Conservation (phyloP, 2,329 filamentous ascomycete species). For the Zymoseptoria crescenta region DNA sequence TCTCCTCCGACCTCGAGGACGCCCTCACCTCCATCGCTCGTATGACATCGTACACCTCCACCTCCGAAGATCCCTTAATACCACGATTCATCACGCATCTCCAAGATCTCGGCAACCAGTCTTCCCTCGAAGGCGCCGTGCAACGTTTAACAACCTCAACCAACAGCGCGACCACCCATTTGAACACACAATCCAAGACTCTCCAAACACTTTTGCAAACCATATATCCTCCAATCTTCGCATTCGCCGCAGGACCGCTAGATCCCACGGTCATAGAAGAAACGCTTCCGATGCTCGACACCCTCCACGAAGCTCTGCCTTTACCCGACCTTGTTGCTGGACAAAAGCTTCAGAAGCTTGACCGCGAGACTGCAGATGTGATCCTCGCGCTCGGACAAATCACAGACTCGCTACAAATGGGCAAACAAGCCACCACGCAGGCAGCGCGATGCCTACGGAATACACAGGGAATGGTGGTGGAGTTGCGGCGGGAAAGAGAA, state of each 20-base stretch:
- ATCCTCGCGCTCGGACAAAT: conserved; percentile 76
- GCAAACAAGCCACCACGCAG: conserved; percentile 74
- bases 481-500: conserved; percentile 77
- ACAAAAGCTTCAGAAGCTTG: conserved; percentile 59
- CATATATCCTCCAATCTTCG: conserved; percentile 53
- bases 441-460: conserved; percentile 72
- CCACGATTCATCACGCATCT: conserved; percentile 25
- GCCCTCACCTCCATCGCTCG: conserved; percentile 27
- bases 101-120: conserved; percentile 30
- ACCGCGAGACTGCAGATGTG: conserved; percentile 59
- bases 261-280: conserved; percentile 60
- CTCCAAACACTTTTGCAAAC: conserved; percentile 63
- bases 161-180: conserved; percentile 56
- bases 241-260: conserved; percentile 50
- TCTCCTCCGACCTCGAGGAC: conserved; percentile 36
- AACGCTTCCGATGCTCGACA: conserved; percentile 59
- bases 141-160: conserved; percentile 29
- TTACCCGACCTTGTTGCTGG: conserved; percentile 57
- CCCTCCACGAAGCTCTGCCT: conserved; percentile 60
- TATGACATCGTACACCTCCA: conserved; percentile 25
- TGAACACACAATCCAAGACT: conserved; percentile 66
- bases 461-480: conserved; percentile 75
- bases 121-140: conserved; percentile 26
- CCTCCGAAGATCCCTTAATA: conserved; percentile 26
- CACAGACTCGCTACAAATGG: conserved; percentile 90